Conservation (phyloP, 768 basidiomycete species). For the Suillus paluster region DNA sequence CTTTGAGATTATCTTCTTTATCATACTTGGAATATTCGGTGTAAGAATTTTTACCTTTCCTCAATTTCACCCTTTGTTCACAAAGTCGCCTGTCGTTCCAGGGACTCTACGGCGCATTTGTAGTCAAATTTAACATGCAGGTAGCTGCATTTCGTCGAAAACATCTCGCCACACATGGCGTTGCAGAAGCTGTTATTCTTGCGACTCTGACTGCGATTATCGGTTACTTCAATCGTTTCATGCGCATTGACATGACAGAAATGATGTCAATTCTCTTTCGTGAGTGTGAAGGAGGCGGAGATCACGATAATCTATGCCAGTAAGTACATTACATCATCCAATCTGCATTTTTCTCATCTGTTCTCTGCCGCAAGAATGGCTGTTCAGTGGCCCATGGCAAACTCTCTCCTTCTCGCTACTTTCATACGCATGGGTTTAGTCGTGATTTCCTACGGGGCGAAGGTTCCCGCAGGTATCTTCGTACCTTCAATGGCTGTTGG, state of each 20-base stretch:
- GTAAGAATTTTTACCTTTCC: slow-evolving; percentile 47
- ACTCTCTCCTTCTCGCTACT: slow-evolving; percentile 90
- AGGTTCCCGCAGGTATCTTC: slow-evolving; percentile 97
- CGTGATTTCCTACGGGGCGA: slow-evolving; percentile 92
- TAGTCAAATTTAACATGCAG: slow-evolving; percentile 96
- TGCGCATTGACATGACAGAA: slow-evolving; percentile 97
- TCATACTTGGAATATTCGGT: slow-evolving; percentile 94
- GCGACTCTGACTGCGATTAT: slow-evolving; percentile 90
- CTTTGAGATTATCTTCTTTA: slow-evolving; percentile 96
- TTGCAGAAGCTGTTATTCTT: slow-evolving; percentile 87
- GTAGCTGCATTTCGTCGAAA: slow-evolving; percentile 94
- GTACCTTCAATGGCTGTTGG: slow-evolving; percentile 99
- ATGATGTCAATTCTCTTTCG: slow-evolving; percentile 93
- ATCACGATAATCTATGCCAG: slow-evolving; percentile 95
- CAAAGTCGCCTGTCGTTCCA: slow-evolving; percentile 32
- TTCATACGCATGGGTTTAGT: slow-evolving; percentile 86
- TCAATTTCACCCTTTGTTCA: slow-evolving; percentile 12
- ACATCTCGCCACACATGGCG: slow-evolving; percentile 79
- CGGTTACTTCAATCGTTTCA: slow-evolving; percentile 92
- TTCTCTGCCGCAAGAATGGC: slow-evolving; percentile 59
- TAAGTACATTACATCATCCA: slow-evolving; percentile 46
- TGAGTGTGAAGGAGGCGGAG: slow-evolving; percentile 93
- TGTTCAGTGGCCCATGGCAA: slow-evolving; percentile 93
- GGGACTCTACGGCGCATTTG: slow-evolving; percentile 97
- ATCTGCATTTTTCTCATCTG: slow-evolving; percentile 10